Evolutionary conservation across 2,329 filamentous ascomycete genomes (phyloP).

Genomic region (Fusarium denticulatum): DNA sequence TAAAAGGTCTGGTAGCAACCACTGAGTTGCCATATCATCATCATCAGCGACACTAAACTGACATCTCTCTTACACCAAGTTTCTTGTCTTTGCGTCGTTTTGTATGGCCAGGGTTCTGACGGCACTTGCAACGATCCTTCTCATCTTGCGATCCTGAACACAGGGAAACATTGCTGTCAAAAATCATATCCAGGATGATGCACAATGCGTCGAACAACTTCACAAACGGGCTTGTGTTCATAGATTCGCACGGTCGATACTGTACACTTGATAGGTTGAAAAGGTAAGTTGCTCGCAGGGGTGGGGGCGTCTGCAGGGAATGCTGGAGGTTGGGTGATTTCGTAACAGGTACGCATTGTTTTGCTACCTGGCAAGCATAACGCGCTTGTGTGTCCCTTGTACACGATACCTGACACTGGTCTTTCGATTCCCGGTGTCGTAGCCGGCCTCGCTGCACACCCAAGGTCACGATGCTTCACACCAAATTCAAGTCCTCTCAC

Average conservation of each 20-base stretch:
- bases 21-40: slow-evolving; percentile 18
- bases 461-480: slow-evolving; percentile 41
- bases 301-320: slow-evolving; percentile 36
- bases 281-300: slow-evolving; percentile 21
- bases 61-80: slow-evolving; percentile 4
- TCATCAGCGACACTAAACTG: slow-evolving; percentile 22
- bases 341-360: slow-evolving; percentile 40
- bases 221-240: slow-evolving; percentile 24
- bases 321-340: slow-evolving; percentile 40
- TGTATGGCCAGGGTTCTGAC: slow-evolving; percentile 24
- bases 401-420: slow-evolving; percentile 25
- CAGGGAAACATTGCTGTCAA: slow-evolving; percentile 38
- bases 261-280: slow-evolving; percentile 27
- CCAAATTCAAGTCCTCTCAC: slow-evolving; percentile 43
- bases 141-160: slow-evolving; percentile 38
- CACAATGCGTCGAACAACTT: slow-evolving; percentile 35
- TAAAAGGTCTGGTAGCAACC: slow-evolving; percentile 19
- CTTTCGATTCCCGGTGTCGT: slow-evolving; percentile 40
- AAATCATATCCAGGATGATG: slow-evolving; percentile 39
- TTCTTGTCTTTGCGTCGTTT: neutral
- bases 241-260: slow-evolving; percentile 30
- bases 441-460: slow-evolving; percentile 40
- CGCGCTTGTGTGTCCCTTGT: slow-evolving; percentile 17
- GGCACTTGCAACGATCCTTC: slow-evolving; percentile 42
- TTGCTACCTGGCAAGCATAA: slow-evolving; percentile 8